Evolutionary conservation across 495 filamentous ascomycete species (phyloP).

Genomic region (Aspergillus carlsbadensis): DNA sequence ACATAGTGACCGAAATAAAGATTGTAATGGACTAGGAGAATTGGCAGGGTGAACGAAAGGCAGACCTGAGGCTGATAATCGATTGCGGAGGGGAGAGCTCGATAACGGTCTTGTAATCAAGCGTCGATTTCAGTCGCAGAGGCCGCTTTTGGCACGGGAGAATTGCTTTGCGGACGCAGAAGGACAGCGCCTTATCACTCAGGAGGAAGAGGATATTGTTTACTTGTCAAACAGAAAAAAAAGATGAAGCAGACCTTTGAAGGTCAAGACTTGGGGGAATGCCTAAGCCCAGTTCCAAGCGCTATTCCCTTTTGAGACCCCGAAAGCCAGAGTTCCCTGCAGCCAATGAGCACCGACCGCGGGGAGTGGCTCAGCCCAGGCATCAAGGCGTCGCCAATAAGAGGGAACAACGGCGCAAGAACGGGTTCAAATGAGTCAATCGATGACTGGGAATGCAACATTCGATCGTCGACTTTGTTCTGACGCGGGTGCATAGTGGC

Average conservation of each 20-base stretch:
- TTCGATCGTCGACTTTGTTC: too few relatives aligned
- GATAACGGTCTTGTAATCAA: not conserved
- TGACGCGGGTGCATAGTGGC: too few relatives aligned
- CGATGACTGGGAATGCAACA: not conserved
- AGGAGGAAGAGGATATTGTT: not conserved
- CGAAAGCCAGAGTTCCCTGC: slow-evolving; percentile 22
- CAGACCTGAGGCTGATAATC: slow-evolving; percentile 10
- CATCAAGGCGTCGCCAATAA: not conserved
- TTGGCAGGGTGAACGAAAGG: not conserved
- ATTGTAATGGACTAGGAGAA: not conserved
- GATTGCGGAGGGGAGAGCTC: not conserved
- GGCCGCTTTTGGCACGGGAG: slow-evolving; percentile 2
- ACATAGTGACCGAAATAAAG: slow-evolving; percentile 14
- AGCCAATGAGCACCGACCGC: slow-evolving; percentile 31
- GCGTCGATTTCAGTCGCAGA: slow-evolving; percentile 5
- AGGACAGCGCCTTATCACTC: not conserved
- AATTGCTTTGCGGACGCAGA: not conserved
- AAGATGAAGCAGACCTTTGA: not conserved
- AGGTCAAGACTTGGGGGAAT: not conserved
- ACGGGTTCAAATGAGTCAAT: not conserved
- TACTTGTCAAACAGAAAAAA: not conserved
- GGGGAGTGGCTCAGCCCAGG: slow-evolving; percentile 3
- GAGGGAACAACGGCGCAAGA: not conserved
- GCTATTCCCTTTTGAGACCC: slow-evolving; percentile 17
- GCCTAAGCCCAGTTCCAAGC: not conserved